phyloP scores from a whole-genome alignment of 176 grass and related monocot genomes.

The Phoenix roebelenii region DNA sequence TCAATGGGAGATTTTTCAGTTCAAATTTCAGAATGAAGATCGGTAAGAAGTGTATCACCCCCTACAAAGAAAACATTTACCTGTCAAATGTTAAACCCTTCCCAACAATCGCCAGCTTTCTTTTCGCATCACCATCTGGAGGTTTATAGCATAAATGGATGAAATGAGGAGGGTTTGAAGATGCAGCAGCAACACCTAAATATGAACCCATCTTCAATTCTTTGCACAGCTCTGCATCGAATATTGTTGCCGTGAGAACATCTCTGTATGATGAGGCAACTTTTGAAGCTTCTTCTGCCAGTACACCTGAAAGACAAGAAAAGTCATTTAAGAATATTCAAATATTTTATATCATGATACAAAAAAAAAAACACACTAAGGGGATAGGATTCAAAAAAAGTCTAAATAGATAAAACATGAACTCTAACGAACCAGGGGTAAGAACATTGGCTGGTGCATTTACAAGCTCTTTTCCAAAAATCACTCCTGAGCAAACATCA shows the following conservation, averaged over 20 bases:
- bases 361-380: no score
- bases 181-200: constrained; percentile 82
- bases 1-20: no score
- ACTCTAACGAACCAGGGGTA: constrained; percentile 61
- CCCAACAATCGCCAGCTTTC: constrained; percentile 88
- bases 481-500: constrained; percentile 72
- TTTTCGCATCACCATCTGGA: constrained; percentile 59
- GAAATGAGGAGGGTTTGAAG: constrained; percentile 79
- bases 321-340: no score
- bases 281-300: constrained; percentile 90
- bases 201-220: constrained; percentile 97
- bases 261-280: constrained; percentile 67
- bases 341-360: no score
- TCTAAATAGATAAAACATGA: neutral
- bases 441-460: constrained; percentile 97
- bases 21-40: no score
- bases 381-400: no score
- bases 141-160: constrained; percentile 97
- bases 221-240: constrained; percentile 71
- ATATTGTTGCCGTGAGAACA: constrained; percentile 86
- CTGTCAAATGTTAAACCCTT: constrained; percentile 99
- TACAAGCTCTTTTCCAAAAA: constrained; percentile 94
- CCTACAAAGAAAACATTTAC: constrained; percentile 18
- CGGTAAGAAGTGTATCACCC: no score
- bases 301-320: constrained; percentile 34